Evolutionary conservation across 331 rosid species (phyloP).

Genomic region (Stylosanthes scabra): DNA sequence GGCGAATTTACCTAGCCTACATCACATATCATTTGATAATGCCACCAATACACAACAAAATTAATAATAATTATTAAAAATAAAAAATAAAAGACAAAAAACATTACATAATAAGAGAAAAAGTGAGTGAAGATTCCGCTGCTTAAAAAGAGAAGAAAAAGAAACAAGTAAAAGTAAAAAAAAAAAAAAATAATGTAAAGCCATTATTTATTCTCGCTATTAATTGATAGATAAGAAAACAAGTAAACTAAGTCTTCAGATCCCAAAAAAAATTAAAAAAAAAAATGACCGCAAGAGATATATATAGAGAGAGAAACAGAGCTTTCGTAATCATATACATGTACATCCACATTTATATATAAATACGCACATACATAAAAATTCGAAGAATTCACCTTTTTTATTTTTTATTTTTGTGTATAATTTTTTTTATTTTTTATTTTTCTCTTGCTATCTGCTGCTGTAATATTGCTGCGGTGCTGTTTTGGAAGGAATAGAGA

Average conservation of each 20-base stretch:
- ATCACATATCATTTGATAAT: too few species aligned
- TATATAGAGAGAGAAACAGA: constrained; percentile 15
- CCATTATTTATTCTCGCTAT: constrained; percentile 15
- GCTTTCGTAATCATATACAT: constrained; percentile 31
- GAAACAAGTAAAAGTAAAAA: constrained; percentile 36
- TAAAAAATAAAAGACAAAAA: too few species aligned
- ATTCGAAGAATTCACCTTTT: constrained; percentile 78
- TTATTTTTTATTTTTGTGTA: constrained; percentile 30
- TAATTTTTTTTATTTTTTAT: constrained; percentile 41
- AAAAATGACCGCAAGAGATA: constrained; percentile 55
- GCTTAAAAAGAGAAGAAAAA: constrained; percentile 42
- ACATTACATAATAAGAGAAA: neutral
- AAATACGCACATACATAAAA: constrained; percentile 28
- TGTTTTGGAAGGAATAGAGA: constrained; percentile 29
- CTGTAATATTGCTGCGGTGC: constrained; percentile 61
- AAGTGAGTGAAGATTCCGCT: constrained; percentile 62
- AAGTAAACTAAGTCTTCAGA: constrained; percentile 69
- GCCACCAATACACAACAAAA: neutral
- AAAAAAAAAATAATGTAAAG: constrained; percentile 23
- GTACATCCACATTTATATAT: neutral
- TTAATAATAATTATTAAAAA: neutral
- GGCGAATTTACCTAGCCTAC: constrained; percentile 41
- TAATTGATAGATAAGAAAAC: constrained; percentile 28
- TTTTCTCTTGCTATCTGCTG: constrained; percentile 45
- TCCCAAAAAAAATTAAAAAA: constrained; percentile 56